Percentiles rank a stretch among this genome's conserved stretches.
Evolutionary conservation across 768 basidiomycete species (phyloP).

Genomic region (Leccinum truebloodii): DNA sequence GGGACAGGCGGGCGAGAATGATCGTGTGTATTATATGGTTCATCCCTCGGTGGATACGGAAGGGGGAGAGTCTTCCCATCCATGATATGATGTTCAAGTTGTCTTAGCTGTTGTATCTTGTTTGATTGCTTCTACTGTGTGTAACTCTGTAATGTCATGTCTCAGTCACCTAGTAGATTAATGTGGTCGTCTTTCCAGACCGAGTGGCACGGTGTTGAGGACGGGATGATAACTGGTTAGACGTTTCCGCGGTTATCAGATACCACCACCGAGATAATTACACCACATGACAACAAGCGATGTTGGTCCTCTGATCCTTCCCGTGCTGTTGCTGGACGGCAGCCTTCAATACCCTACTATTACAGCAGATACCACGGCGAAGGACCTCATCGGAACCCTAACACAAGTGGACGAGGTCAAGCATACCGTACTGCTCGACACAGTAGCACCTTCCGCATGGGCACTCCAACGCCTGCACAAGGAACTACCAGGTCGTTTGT

Average conservation of each 20-base stretch:
- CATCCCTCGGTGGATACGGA: conserved; percentile 87
- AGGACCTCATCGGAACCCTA: conserved; percentile 60
- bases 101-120: conserved; percentile 14
- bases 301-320: conserved; percentile 47
- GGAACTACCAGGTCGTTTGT: conserved; percentile 58
- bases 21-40: conserved; percentile 85
- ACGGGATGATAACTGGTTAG: too few species aligned
- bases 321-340: conserved; percentile 58
- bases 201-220: too few species aligned
- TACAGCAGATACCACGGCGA: conserved; percentile 49
- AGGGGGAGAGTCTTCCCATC: conserved; percentile 38
- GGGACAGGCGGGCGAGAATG: conserved; percentile 51
- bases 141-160: too few species aligned
- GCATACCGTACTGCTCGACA: conserved; percentile 50
- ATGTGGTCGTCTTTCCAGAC: too few species aligned
- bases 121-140: conserved; percentile 7
- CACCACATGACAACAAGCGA: conserved; percentile 32
- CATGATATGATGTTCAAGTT: conserved; percentile 15
- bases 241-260: too few species aligned
- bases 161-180: too few species aligned
- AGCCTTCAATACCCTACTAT: conserved; percentile 65
- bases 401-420: conserved; percentile 49
- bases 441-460: conserved; percentile 59
- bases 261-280: too few species aligned
- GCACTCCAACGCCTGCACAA: conserved; percentile 63